Evolutionary conservation across 768 basidiomycete genomes (phyloP).

Genomic region (Suillus subalutaceus): DNA sequence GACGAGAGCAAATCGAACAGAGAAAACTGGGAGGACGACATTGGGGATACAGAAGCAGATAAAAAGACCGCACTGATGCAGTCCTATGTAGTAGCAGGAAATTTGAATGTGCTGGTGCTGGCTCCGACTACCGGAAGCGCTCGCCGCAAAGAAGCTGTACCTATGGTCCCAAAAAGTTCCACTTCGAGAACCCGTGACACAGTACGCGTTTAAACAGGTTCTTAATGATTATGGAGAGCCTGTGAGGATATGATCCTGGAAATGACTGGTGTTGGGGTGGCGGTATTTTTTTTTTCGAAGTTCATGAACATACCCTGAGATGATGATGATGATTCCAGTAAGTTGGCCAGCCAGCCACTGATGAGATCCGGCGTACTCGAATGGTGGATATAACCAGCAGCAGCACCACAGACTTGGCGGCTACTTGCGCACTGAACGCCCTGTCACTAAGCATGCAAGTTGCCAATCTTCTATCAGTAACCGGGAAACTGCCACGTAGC

Average conservation of each 20-base stretch:
- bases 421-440: background rate
- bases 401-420: background rate
- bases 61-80: background rate
- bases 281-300: background rate
- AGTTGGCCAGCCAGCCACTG: background rate
- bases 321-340: background rate
- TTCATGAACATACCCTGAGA: background rate
- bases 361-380: background rate
- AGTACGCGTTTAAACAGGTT: background rate
- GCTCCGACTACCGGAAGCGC: background rate
- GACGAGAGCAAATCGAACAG: background rate
- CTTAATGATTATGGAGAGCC: background rate
- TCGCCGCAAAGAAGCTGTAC: background rate
- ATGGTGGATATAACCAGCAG: background rate
- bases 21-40: background rate
- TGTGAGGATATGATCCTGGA: background rate
- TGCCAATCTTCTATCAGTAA: background rate
- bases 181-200: background rate
- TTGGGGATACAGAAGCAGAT: background rate
- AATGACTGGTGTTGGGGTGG: background rate
- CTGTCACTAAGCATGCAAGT: background rate
- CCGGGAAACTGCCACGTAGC: background rate
- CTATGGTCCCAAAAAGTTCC: background rate
- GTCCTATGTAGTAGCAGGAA: background rate
- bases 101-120: background rate